Evolutionary conservation across 352 stramenopile genomes (phyloP).

Genomic region (Phytophthora tubulina): DNA sequence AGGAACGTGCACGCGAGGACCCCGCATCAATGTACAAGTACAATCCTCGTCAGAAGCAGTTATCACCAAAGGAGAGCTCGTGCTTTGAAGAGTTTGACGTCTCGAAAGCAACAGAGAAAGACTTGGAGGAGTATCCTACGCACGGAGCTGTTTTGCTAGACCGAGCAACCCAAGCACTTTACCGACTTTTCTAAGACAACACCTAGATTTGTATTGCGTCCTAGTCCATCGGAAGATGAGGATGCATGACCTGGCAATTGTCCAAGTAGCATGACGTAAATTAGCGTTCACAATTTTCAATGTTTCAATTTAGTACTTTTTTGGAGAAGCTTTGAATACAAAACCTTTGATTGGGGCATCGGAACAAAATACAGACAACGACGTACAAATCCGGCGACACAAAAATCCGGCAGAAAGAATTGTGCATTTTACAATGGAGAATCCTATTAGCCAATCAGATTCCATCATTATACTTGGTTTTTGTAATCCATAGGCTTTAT

Average conservation of each 20-base stretch:
- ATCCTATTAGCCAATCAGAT: too few species aligned
- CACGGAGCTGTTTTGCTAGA: conserved; percentile 18
- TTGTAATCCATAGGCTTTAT: too few species aligned
- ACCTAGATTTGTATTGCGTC: neutral
- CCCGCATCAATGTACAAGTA: conserved; percentile 41
- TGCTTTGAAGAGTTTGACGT: conserved; percentile 32
- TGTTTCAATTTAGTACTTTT: too few species aligned
- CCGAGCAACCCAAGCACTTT: conserved; percentile 28
- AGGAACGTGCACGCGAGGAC: conserved; percentile 37
- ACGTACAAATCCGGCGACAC: too few species aligned
- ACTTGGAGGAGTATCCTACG: neutral
- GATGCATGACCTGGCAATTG: neutral
- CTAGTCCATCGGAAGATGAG: conserved; percentile 32
- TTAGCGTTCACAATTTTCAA: neutral
- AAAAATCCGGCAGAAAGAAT: too few species aligned
- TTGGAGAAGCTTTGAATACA: too few species aligned
- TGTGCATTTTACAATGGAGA: too few species aligned
- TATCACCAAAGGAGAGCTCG: neutral
- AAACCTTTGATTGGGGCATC: too few species aligned
- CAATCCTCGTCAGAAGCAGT: conserved; percentile 12
- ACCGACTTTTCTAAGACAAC: conserved; percentile 26
- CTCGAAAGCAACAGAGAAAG: conserved; percentile 14
- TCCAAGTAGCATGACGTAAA: conserved; percentile 4
- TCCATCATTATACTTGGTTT: too few species aligned
- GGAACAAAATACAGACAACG: too few species aligned